Evolutionary conservation across 108 stramenopile species (phyloP).

Genomic region (Seminavis robusta): DNA sequence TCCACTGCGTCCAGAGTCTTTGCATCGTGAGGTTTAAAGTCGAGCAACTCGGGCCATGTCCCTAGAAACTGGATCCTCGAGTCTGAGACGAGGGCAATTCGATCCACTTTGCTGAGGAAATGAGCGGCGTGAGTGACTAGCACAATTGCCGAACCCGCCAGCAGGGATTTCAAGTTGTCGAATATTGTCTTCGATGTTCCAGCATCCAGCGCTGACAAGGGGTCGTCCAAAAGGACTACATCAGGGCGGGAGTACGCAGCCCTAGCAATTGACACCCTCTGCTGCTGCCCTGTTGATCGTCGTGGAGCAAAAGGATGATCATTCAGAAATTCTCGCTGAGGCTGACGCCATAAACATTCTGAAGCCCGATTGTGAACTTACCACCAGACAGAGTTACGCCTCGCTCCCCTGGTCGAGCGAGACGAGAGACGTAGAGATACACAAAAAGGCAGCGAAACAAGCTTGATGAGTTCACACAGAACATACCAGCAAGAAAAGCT

Average conservation of each 20-base stretch:
- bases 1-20: conserved; percentile 64
- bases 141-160: conserved; percentile 56
- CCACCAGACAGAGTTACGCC: conserved; percentile 91
- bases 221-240: conserved; percentile 86
- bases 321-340: background rate
- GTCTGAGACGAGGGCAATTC: conserved; percentile 68
- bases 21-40: conserved; percentile 36
- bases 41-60: conserved; percentile 61
- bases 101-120: conserved; percentile 69
- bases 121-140: conserved; percentile 91
- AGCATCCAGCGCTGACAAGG: conserved; percentile 89
- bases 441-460: background rate
- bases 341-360: background rate
- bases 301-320: background rate
- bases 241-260: conserved; percentile 82
- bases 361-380: background rate
- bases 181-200: conserved; percentile 79
- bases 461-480: background rate
- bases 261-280: conserved; percentile 69
- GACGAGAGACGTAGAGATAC: background rate
- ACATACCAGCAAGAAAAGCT: too few relatives aligned
- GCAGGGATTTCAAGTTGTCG: conserved; percentile 47
- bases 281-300: conserved; percentile 45
- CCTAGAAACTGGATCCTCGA: conserved; percentile 67
- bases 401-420: too few relatives aligned